These are phyloP conservation scores for Allantophomopsis cytisporea DNA, from an alignment of 2,329 filamentous ascomycete genomes.

Conservation along the genomic window DNA sequence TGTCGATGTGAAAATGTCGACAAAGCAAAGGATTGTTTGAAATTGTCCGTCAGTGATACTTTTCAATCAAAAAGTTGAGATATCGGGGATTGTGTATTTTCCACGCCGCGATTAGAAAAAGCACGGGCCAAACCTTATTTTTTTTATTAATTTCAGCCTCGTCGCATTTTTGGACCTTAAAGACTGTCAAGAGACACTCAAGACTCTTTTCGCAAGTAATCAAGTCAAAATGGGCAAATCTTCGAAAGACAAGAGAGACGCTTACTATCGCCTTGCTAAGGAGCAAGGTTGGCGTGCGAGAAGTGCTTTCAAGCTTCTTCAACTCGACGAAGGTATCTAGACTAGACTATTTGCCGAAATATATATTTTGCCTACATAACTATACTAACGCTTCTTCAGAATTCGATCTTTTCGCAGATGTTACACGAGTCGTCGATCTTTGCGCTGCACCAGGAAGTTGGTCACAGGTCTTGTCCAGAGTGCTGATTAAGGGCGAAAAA, in stretches of 20 bases:
- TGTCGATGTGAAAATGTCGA: background rate
- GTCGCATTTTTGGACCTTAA: background rate
- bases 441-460: constrained; percentile 94
- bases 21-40: background rate
- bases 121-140: background rate
- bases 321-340: constrained; percentile 69
- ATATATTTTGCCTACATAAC: constrained; percentile 1
- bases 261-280: constrained; percentile 94
- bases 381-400: constrained; percentile 32
- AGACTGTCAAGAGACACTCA: background rate
- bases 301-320: constrained; percentile 92
- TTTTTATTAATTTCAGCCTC: background rate
- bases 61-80: background rate
- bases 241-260: constrained; percentile 96
- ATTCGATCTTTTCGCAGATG: constrained; percentile 84
- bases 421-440: constrained; percentile 87
- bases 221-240: constrained; percentile 68
- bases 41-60: background rate
- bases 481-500: constrained; percentile 85
- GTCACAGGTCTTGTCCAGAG: constrained; percentile 90
- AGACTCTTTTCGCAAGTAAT: background rate
- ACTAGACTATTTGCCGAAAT: background rate
- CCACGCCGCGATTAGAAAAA: background rate
- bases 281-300: constrained; percentile 97
- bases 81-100: background rate